Conservation (phyloP, 1,139 yeast species). For the Meyerozyma guilliermondii region DNA sequence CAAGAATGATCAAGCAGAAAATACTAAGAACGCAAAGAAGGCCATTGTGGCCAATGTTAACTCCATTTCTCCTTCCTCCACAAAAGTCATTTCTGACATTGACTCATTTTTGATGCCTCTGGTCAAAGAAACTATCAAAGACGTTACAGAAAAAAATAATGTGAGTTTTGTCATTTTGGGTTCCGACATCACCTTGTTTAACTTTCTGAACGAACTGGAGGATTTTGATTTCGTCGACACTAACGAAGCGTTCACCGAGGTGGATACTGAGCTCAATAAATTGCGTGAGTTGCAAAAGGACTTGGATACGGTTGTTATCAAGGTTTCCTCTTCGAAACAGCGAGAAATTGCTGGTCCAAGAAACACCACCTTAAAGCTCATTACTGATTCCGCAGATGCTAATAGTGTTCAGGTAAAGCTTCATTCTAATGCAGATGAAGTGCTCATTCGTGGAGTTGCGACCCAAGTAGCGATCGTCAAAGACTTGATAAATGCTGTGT, state of each 20-base stretch:
- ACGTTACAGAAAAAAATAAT: constrained; percentile 43
- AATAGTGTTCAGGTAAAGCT: constrained; percentile 38
- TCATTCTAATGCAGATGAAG: constrained; percentile 45
- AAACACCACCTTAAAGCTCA: constrained; percentile 50
- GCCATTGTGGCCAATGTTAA: constrained; percentile 71
- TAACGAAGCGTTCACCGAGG: constrained; percentile 39
- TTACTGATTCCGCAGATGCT: constrained; percentile 35
- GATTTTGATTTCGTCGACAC: constrained; percentile 29
- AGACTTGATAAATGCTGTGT: constrained; percentile 48
- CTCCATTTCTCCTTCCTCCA: constrained; percentile 61
- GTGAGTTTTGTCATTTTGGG: constrained; percentile 56
- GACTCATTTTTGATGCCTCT: constrained; percentile 61
- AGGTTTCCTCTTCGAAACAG: constrained; percentile 55
- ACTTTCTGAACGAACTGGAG: constrained; percentile 14
- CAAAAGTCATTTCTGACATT: constrained; percentile 57
- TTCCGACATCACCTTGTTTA: constrained; percentile 36
- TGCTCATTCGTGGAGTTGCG: constrained; percentile 60
- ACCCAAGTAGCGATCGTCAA: constrained; percentile 49
- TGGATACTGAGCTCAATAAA: constrained; percentile 45
- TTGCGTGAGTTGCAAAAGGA: constrained; percentile 57
- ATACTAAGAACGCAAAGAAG: constrained; percentile 46
- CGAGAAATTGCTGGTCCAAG: constrained; percentile 53
- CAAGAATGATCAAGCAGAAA: constrained; percentile 28
- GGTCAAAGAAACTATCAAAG: constrained; percentile 40
- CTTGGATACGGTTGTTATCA: constrained; percentile 48